phyloP scores from a whole-genome alignment of 1,139 yeast genomes.

The Yamadazyma pseudoaaseri region DNA sequence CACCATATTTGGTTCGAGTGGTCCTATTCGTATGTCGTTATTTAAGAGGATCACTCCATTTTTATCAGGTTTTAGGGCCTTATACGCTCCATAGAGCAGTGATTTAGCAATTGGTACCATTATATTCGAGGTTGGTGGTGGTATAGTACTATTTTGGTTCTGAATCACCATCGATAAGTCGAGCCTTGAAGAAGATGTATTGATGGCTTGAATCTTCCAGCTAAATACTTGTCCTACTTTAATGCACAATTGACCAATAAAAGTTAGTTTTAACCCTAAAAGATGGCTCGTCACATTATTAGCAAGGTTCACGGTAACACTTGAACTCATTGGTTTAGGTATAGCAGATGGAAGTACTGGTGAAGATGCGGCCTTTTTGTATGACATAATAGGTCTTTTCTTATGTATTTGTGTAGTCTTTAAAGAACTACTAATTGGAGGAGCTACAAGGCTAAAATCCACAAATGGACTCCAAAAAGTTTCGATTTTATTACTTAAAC shows the following conservation, averaged over 20 bases:
- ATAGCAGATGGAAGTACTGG: neutral
- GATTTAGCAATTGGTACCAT: neutral
- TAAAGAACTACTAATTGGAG: conserved; percentile 43
- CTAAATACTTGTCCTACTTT: conserved; percentile 58
- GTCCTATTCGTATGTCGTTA: conserved; percentile 66
- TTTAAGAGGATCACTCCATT: conserved; percentile 59
- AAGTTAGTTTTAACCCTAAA: conserved; percentile 56
- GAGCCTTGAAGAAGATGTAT: conserved; percentile 48
- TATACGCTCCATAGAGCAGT: conserved; percentile 1
- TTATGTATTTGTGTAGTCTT: conserved; percentile 15
- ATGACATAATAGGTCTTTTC: neutral
- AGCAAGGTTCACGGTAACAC: conserved; percentile 44
- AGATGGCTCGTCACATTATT: conserved; percentile 27
- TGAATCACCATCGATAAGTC: conserved; percentile 43
- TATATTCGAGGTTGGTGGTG: neutral
- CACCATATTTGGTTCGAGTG: conserved; percentile 59
- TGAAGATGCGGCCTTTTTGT: neutral
- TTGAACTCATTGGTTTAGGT: conserved; percentile 30
- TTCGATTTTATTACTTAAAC: conserved; percentile 32
- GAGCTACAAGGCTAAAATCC: conserved; percentile 53
- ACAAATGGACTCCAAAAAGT: conserved; percentile 64
- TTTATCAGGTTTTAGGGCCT: conserved; percentile 28
- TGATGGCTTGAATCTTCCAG: conserved; percentile 70
- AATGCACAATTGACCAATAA: conserved; percentile 62
- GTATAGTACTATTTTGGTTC: conserved; percentile 15